Percentiles rank a stretch among this genome's conserved stretches.
Conservation (phyloP, 1,139 yeast species). For the Yamadazyma taylorii region DNA sequence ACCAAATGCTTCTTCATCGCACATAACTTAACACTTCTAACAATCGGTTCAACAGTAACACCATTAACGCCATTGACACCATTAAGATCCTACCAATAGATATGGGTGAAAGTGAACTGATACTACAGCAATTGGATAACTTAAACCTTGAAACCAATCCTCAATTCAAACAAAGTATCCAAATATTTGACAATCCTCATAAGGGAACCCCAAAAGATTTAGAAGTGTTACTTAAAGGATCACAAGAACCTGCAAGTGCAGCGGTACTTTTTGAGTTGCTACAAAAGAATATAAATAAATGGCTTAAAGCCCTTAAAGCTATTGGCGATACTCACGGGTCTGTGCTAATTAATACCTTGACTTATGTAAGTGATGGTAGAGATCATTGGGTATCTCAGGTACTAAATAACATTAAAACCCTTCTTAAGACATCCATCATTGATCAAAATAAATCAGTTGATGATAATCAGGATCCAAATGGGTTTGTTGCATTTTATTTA, state of each 20-base stretch:
- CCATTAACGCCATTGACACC: too few species aligned
- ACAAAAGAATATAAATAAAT: slow-evolving; percentile 19
- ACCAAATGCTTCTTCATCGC: too few species aligned
- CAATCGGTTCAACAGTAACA: too few species aligned
- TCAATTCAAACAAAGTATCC: slow-evolving; percentile 4
- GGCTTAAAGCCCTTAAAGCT: slow-evolving; percentile 19
- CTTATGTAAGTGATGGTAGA: slow-evolving; percentile 6
- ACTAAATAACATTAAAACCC: slow-evolving; percentile 14
- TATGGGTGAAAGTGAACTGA: not conserved
- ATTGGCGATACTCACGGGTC: slow-evolving; percentile 20
- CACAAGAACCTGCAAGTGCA: slow-evolving; percentile 16
- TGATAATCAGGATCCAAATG: slow-evolving; percentile 6
- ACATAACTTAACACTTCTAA: too few species aligned
- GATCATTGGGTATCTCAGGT: slow-evolving; percentile 13
- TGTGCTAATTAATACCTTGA: slow-evolving; percentile 17
- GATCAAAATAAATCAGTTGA: not conserved
- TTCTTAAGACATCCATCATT: slow-evolving; percentile 10
- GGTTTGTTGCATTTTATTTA: slow-evolving; percentile 15
- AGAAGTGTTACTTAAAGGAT: slow-evolving; percentile 9
- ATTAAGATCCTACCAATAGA: too few species aligned
- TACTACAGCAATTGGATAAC: not conserved
- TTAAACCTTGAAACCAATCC: slow-evolving; percentile 3
- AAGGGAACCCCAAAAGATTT: slow-evolving; percentile 1
- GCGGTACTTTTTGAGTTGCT: slow-evolving; percentile 19
- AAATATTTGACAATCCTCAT: slow-evolving; percentile 4